Conservation (phyloP, 108 stramenopile genomes). For the Skeletonema grethae region DNA sequence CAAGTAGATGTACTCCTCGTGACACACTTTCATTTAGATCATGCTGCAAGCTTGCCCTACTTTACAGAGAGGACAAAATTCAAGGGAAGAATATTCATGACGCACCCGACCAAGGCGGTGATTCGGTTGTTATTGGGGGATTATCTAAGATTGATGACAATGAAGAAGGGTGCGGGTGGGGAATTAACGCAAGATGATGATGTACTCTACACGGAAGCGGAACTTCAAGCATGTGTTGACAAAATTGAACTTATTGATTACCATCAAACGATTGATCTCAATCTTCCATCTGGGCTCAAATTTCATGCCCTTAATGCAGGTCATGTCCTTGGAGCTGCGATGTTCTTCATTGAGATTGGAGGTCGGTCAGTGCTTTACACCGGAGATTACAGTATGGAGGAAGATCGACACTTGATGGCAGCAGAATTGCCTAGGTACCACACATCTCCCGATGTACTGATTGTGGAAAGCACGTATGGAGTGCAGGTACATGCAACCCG, state of each 20-base stretch:
- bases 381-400: conserved; percentile 98
- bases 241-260: conserved; percentile 96
- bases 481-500: conserved; percentile 92
- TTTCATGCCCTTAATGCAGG: conserved; percentile 98
- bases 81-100: conserved; percentile 95
- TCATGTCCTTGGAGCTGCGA: conserved; percentile 98
- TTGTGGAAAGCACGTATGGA: conserved; percentile 97
- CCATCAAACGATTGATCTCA: conserved; percentile 89
- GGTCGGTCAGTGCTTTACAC: conserved; percentile 95
- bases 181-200: conserved; percentile 63
- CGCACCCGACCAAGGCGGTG: conserved; percentile 98
- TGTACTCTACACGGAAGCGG: conserved; percentile 91
- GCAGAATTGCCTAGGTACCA: conserved; percentile 89
- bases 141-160: conserved; percentile 84
- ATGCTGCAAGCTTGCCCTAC: conserved; percentile 96
- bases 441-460: conserved; percentile 91
- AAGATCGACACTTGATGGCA: conserved; percentile 96
- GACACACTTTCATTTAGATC: conserved; percentile 99
- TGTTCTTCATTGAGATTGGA: conserved; percentile 96
- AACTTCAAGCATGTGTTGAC: conserved; percentile 90
- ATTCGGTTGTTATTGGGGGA: conserved; percentile 91
- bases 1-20: conserved; percentile 89
- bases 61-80: conserved; percentile 98
- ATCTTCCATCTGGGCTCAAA: conserved; percentile 71
- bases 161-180: conserved; percentile 51